A percentile compares a stretch with the other conserved stretches of the same genome.
These are phyloP conservation scores for Miamiensis avidus DNA, from an alignment of 169 alveolate genomes.

Conservation along the genomic window DNA sequence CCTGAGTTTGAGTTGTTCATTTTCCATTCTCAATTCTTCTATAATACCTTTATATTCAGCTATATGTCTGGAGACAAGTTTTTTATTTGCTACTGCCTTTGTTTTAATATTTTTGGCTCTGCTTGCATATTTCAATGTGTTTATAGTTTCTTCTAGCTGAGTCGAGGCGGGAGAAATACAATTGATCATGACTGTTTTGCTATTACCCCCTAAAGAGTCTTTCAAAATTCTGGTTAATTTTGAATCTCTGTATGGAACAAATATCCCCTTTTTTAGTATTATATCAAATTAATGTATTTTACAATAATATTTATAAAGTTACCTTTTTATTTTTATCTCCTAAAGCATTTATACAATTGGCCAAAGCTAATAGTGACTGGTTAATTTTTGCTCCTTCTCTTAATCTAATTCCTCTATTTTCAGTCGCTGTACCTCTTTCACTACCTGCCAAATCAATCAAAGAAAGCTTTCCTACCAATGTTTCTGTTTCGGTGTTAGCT, in stretches of 20 bases:
- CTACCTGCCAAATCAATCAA: conserved; percentile 97
- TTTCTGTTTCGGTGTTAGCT: conserved; percentile 67
- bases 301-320: no score
- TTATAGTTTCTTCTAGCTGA: conserved; percentile 87
- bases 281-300: no score
- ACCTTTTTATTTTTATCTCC: conserved; percentile 83
- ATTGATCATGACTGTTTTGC: conserved; percentile 95
- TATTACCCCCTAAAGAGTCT: conserved; percentile 93
- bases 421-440: conserved; percentile 95
- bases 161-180: conserved; percentile 90
- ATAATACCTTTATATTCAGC: conserved; percentile 72
- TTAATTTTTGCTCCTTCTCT: conserved; percentile 96
- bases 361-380: conserved; percentile 95
- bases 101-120: conserved; percentile 93
- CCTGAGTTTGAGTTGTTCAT: conserved; percentile 52
- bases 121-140: conserved; percentile 92
- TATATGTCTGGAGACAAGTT: conserved; percentile 68
- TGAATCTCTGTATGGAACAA: conserved; percentile 96
- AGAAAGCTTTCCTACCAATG: conserved; percentile 84
- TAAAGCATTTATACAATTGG: conserved; percentile 96
- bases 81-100: conserved; percentile 75
- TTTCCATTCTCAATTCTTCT: conserved; percentile 66
- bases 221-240: conserved; percentile 95
- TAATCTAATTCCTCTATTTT: conserved; percentile 90
- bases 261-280: conserved; percentile 52